These are phyloP conservation scores for Pseudogymnoascus sp. DNA, from an alignment of 2,329 filamentous ascomycete species.

Conservation along the genomic window DNA sequence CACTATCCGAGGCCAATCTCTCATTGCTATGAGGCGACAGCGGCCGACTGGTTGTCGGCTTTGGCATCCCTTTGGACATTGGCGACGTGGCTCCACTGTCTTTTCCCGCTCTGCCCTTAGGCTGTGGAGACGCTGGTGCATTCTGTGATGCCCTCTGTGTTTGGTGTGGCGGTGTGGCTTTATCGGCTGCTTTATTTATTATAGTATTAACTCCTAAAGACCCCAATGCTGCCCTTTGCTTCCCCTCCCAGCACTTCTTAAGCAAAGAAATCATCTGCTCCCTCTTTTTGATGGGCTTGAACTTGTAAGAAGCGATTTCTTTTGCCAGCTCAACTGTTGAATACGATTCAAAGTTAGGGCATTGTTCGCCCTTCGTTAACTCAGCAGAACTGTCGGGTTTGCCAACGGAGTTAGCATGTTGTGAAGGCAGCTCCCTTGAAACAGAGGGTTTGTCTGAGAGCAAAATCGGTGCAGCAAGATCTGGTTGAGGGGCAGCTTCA, in stretches of 20 bases:
- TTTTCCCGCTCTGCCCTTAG: conserved; percentile 38
- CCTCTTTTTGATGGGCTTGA: conserved; percentile 62
- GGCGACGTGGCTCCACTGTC: conserved; percentile 10
- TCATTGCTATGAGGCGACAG: conserved; percentile 14
- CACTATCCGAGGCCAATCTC: conserved; percentile 20
- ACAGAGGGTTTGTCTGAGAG: not conserved
- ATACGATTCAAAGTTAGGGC: conserved; percentile 51
- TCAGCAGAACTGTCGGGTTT: not conserved
- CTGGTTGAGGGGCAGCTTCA: not conserved
- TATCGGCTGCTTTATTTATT: not conserved
- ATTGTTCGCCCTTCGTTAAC: conserved; percentile 12
- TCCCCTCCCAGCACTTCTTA: conserved; percentile 61
- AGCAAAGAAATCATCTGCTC: conserved; percentile 61
- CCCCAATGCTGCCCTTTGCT: conserved; percentile 31
- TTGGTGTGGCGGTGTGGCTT: conserved; percentile 12
- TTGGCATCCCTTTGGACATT: not conserved
- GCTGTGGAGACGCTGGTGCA: conserved; percentile 28
- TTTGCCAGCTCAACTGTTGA: conserved; percentile 54
- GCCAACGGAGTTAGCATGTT: not conserved
- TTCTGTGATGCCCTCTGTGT: conserved; percentile 23
- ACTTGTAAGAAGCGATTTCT: conserved; percentile 56
- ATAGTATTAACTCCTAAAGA: conserved; percentile 21
- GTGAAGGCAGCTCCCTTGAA: not conserved
- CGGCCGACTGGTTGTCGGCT: conserved; percentile 13
- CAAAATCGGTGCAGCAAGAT: not conserved